Evolutionary conservation across 495 filamentous ascomycete species (phyloP).

Genomic region (Ramalina intermedia): DNA sequence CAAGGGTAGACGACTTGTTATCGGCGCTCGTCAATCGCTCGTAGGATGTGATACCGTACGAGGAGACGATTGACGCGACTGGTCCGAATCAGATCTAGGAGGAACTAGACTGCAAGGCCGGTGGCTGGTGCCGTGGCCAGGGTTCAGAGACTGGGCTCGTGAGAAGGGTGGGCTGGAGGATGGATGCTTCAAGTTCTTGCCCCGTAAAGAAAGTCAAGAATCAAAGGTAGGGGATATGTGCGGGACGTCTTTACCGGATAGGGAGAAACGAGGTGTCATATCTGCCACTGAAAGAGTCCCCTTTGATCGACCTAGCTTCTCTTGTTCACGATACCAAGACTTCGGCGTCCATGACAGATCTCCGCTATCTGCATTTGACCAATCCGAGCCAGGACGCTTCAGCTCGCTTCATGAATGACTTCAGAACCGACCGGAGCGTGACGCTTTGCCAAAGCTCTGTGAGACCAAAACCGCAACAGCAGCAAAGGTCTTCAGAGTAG

Average conservation of each 20-base stretch:
- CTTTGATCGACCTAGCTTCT: slow-evolving; percentile 11
- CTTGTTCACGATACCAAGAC: not conserved
- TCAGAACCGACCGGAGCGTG: slow-evolving; percentile 14
- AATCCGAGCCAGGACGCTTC: not conserved
- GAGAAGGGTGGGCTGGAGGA: slow-evolving; percentile 29
- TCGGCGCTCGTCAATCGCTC: slow-evolving; percentile 57
- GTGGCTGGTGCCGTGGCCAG: slow-evolving; percentile 39
- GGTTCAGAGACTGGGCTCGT: slow-evolving; percentile 31
- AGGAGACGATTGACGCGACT: slow-evolving; percentile 66
- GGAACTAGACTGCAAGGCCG: slow-evolving; percentile 26
- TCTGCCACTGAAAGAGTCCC: slow-evolving; percentile 7
- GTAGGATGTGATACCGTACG: slow-evolving; percentile 27
- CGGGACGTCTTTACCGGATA: slow-evolving; percentile 25
- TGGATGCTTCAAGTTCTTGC: slow-evolving; percentile 16
- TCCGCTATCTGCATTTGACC: slow-evolving; percentile 1
- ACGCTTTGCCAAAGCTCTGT: slow-evolving; percentile 18
- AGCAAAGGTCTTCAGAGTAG: slow-evolving; percentile 9
- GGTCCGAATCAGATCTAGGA: slow-evolving; percentile 34
- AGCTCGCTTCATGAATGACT: not conserved
- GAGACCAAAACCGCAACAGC: slow-evolving; percentile 11
- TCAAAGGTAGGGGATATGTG: slow-evolving; percentile 27
- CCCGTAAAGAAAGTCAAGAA: slow-evolving; percentile 14
- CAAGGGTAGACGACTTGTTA: slow-evolving; percentile 17
- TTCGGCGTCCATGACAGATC: not conserved
- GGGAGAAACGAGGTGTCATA: slow-evolving; percentile 8